Conservation (phyloP, 768 basidiomycete genomes). For the Termitomyces titanicus region DNA sequence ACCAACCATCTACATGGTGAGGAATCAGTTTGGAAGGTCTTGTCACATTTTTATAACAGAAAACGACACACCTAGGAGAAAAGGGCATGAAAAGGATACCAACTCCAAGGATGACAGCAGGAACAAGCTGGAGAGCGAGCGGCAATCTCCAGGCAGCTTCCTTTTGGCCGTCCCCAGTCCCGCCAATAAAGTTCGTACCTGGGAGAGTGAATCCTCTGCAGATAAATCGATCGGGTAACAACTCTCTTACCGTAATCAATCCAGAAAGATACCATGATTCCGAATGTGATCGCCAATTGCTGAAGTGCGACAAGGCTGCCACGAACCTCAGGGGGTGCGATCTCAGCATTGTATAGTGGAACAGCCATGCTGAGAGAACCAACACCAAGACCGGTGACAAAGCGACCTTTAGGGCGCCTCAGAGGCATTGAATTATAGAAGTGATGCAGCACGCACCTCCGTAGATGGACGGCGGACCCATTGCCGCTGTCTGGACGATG, state of each 20-base stretch:
- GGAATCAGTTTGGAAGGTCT: neutral
- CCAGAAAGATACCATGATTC: conserved; percentile 66
- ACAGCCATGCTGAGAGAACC: conserved; percentile 83
- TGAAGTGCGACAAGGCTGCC: conserved; percentile 80
- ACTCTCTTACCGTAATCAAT: conserved; percentile 40
- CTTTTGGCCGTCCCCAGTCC: conserved; percentile 49
- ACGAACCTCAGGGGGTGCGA: conserved; percentile 78
- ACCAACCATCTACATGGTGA: conserved; percentile 62
- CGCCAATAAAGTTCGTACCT: conserved; percentile 70
- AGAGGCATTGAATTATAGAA: neutral
- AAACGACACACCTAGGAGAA: conserved; percentile 57
- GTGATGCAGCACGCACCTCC: conserved; percentile 36
- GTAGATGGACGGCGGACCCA: conserved; percentile 57
- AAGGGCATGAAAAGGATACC: conserved; percentile 80
- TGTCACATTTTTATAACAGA: neutral
- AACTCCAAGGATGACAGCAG: conserved; percentile 64
- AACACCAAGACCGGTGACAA: conserved; percentile 77
- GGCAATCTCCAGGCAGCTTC: conserved; percentile 78
- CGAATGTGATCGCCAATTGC: conserved; percentile 79
- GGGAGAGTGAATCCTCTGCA: conserved; percentile 35
- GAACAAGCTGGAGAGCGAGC: conserved; percentile 69
- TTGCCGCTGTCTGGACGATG: conserved; percentile 65
- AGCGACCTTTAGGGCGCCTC: conserved; percentile 45
- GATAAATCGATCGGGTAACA: neutral
- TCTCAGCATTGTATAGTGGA: conserved; percentile 70